Base-by-base conservation (phyloP, 2,329 filamentous ascomycete species). In the Colletotrichum orbiculare region DNA sequence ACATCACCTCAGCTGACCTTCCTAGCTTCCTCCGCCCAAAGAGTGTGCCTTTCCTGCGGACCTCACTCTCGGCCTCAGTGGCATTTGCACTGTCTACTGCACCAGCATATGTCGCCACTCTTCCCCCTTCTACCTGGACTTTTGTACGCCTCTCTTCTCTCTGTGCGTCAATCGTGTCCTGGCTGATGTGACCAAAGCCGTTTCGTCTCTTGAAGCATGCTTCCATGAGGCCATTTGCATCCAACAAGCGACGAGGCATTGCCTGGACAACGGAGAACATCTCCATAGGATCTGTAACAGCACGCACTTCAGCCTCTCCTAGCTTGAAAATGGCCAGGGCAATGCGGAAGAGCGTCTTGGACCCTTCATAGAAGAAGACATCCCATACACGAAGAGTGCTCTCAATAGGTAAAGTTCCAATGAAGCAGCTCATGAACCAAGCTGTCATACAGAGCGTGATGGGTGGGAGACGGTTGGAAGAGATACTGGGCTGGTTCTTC, bases 381-480 rank as follows among this genome's bases (percentile, higher is more conserved):
- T 98, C 95, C 95, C 95, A 98, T 1, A 97, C 93, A 8, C 95
- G 91, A 15, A 97, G 85, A 0, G 94, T 95, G 15, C 91, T 93
- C 79, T 98, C 95, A 67, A 97, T 94, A 2, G 95, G 95, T 15
- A 98, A 81, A 0, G 93, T 97, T 57, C 94, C 94, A 67, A 97
- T 96, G 76, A 96, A 97, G 71, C 96, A 92, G 53, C 92, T 96
- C 95, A 98, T 97, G 77, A 98, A 96, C 95, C 95, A 98, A 4
- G 94, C 92, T 9, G 94, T 97, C 77, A 96, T 93, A 70, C 94
- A 96, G 6, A 98, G 85, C 0, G 93, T 96, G 69, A 98, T 95
- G 11, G 95, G 94, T 0, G 95, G 95, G 10, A 97, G 85, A 5
- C 91, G 86, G 54, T 80, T 79, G 4, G 79, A 80, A 10, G 81